phyloP scores from a whole-genome alignment of 2,329 filamentous ascomycete genomes.

The Ophiobolus disseminans region DNA sequence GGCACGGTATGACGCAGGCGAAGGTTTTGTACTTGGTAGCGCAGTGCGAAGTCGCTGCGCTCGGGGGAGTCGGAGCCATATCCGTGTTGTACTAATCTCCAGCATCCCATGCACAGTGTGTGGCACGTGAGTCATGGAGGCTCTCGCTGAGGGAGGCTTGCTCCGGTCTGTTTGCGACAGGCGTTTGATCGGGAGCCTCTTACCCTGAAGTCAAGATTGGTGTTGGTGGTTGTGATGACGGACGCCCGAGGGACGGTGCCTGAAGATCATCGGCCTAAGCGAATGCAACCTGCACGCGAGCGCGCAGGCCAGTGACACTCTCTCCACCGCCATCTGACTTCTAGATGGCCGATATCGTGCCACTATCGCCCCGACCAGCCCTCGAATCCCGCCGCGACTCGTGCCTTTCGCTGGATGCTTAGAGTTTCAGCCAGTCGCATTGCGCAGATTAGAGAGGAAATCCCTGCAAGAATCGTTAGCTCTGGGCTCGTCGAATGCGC shows the following conservation, averaged over 20 bases:
- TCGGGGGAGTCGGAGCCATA: conserved; percentile 2
- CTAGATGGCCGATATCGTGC: conserved; percentile 16
- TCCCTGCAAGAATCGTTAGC: conserved; percentile 15
- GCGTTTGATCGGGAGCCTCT: neutral
- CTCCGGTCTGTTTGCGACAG: neutral
- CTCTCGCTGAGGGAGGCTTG: neutral
- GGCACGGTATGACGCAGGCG: conserved; percentile 4
- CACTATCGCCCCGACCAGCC: conserved; percentile 17
- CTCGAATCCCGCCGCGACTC: conserved; percentile 19
- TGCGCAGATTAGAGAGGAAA: conserved; percentile 9
- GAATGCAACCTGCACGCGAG: conserved; percentile 17
- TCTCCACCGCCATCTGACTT: conserved; percentile 13
- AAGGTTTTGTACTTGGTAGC: too few relatives aligned
- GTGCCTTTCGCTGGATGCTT: conserved; percentile 13
- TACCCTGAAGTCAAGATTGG: neutral
- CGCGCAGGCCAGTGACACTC: conserved; percentile 9
- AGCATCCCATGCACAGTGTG: conserved; percentile 2
- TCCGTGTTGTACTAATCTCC: conserved; percentile 2
- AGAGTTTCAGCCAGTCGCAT: conserved; percentile 8
- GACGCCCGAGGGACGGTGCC: conserved; percentile 11
- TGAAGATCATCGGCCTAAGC: conserved; percentile 24
- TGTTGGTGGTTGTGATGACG: conserved; percentile 3
- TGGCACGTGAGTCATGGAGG: conserved; percentile 1
- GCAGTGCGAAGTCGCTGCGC: neutral
- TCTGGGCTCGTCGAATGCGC: conserved; percentile 12